A percentile compares a stretch with the other conserved stretches of the same genome.
Conservation (phyloP, 2,329 filamentous ascomycete genomes). For the Spiromastix sp. region DNA sequence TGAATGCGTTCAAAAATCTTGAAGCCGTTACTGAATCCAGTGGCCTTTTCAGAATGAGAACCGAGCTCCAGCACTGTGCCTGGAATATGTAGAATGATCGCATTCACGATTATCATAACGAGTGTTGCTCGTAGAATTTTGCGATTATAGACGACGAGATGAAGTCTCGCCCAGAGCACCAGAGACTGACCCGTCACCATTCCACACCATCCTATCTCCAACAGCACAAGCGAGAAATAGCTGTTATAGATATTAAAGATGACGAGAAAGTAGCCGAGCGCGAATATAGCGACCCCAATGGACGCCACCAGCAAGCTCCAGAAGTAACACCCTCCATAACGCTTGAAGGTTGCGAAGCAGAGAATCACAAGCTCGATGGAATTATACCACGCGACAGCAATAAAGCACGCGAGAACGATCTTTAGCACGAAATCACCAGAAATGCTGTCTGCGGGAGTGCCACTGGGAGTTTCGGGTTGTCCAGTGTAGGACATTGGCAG, state of each 20-base stretch:
- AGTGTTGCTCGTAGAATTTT: conserved; percentile 31
- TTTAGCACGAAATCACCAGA: too few relatives aligned
- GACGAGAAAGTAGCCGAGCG: too few relatives aligned
- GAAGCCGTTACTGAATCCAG: conserved; percentile 26
- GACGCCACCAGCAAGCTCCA: conserved; percentile 21
- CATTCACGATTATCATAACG: conserved; percentile 37
- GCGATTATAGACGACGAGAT: conserved; percentile 34
- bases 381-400: conserved; percentile 10
- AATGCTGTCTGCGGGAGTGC: too few relatives aligned
- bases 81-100: conserved; percentile 34
- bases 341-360: conserved; percentile 33
- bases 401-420: background rate
- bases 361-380: conserved; percentile 31
- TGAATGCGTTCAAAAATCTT: conserved; percentile 45
- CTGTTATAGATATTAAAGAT: too few relatives aligned
- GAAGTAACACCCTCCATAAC: conserved; percentile 35
- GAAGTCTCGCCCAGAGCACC: conserved; percentile 40
- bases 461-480: too few relatives aligned
- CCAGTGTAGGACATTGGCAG: too few relatives aligned
- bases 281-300: background rate
- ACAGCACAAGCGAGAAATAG: too few relatives aligned
- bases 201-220: too few relatives aligned
- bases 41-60: conserved; percentile 5
- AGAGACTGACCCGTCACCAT: conserved; percentile 41
- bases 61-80: conserved; percentile 37